phyloP scores from a whole-genome alignment of 2,329 filamentous ascomycete species.

The Allantophomopsis lycopodina region DNA sequence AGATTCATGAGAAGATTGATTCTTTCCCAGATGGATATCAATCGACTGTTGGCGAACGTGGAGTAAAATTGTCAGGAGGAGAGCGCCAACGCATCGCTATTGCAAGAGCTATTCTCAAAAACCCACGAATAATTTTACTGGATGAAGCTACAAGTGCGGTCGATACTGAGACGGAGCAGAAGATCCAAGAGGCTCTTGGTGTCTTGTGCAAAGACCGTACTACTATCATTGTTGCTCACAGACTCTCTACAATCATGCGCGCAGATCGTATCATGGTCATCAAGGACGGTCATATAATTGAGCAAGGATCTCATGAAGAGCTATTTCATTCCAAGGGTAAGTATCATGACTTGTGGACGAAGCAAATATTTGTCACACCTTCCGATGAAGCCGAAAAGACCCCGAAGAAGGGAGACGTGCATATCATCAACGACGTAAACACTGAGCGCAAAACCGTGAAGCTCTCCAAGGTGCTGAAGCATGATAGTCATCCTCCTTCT shows the following conservation, averaged over 20 bases:
- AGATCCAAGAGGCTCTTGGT: slow-evolving; percentile 31
- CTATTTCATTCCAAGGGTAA: slow-evolving; percentile 31
- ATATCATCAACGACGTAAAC: slow-evolving; percentile 17
- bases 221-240: slow-evolving; percentile 28
- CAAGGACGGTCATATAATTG: slow-evolving; percentile 33
- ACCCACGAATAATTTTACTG: slow-evolving; percentile 4
- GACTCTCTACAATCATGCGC: slow-evolving; percentile 37
- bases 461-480: slow-evolving; percentile 1
- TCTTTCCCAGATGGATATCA: slow-evolving; percentile 4
- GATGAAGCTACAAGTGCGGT: slow-evolving; percentile 30
- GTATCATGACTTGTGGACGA: slow-evolving; percentile 37
- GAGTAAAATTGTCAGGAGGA: slow-evolving; percentile 4
- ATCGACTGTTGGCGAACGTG: slow-evolving; percentile 1
- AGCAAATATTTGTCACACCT: slow-evolving; percentile 23
- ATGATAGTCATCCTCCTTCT: slow-evolving; percentile 1
- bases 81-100: slow-evolving; percentile 5
- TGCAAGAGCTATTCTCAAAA: slow-evolving; percentile 4
- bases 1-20: slow-evolving; percentile 4
- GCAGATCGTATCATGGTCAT: slow-evolving; percentile 40
- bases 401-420: slow-evolving; percentile 10
- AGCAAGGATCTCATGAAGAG: slow-evolving; percentile 34
- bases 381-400: slow-evolving; percentile 8
- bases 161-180: slow-evolving; percentile 32
- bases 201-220: slow-evolving; percentile 31
- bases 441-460: slow-evolving; percentile 4